Evolutionary conservation across 805 yeast species (phyloP), one percentile per base, ranked within the genome.

Genomic region (Torulaspora gathmanii): DNA sequence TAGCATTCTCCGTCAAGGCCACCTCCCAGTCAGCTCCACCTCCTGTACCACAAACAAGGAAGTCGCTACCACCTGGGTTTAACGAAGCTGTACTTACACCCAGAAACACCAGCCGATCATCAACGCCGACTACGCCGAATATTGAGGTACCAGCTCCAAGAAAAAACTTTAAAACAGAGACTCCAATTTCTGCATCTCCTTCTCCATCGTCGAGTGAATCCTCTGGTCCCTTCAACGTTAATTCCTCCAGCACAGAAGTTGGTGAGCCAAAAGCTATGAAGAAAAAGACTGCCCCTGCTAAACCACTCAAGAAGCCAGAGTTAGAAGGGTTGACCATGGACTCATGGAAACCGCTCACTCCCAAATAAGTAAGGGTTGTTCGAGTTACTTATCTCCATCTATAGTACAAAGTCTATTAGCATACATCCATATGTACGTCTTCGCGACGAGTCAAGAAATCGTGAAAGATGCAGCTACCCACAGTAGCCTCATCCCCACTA

Each of bases 271-370:
- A 43, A 20, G 25, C 49, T 8, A 25, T 46, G 5, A 48, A 35
- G 16, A 48, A 51, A 17, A 59, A 56, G 15, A 35, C 17, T 1
- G 58, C 67, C 1, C 63, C 69, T 1, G 47, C 53, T 1, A 50
- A 60, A 19, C 68, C 70, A 8, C 52, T 54, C 7, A 59, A 60
- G 41, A 57, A 62, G 39, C 61, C 60, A 6, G 55, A 56, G 37
- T 28, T 55, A 17, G 56, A 52, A 17, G 45, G 49, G 19, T 41
- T 57, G 37, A 46, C 65, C 2, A 64, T 74, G 70, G 69, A 75
- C 5, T 73, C 74, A 20, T 75, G 80, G 80, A 73, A 72, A 41
- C 79, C 80, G 4, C 60, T 75, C 40, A 65, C 72, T 17, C 80
- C 80, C 5, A 74, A 73, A 52, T 74, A 57, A 43, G 12, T 13